Base-by-base conservation (phyloP, 1,284 basidiomycete species). In the Anthracocystis panici-leucophaei region DNA sequence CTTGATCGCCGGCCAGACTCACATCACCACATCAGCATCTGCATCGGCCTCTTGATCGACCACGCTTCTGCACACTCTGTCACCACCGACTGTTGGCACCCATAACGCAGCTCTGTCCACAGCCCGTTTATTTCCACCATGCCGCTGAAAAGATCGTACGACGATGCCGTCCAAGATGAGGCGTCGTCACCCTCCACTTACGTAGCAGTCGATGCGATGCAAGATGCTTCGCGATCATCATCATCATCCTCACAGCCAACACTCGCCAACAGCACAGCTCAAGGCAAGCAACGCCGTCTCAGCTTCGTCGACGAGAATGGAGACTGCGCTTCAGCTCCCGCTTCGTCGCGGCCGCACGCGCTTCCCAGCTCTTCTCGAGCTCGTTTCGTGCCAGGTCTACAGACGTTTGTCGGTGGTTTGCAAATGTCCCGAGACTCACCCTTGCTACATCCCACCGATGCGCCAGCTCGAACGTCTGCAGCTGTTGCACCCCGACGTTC, bases 361-460 rank as follows among this genome's bases (percentile, higher is more conserved):
- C 53, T 75, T 18, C 73, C 73, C 9, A 66, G 68, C 59, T 67
- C 74, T 1, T 61, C 69, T 16, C 41, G 58, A 23, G 74, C 70
- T 21, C 66, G 71, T 11, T 78, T 80, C 55, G 77, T 80, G 16
- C 73, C 68, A 3, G 78, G 78, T 49, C 57, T 80, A 12, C 77
- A 79, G 53, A 78, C 78, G 1, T 73, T 80, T 27, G 78, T 80
- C 64, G 68, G 73, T 20, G 78, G 76, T 42, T 57, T 78, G 35
- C 62, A 68, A n/a, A 78, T 78, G 77, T 74, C 71, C 16, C 75
- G 69, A 57, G 63, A 65, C 38, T 62, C 55, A 2, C 61, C 59
- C 9, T 35, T 52, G 21, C 46, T 53, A 3, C 52, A 23, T 12
- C 16, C 40, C n/a, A n/a, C 38, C 12, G 44, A 50, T n/a, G 14